phyloP scores from a whole-genome alignment of 352 stramenopile genomes.

The Globisporangium yorkense region DNA sequence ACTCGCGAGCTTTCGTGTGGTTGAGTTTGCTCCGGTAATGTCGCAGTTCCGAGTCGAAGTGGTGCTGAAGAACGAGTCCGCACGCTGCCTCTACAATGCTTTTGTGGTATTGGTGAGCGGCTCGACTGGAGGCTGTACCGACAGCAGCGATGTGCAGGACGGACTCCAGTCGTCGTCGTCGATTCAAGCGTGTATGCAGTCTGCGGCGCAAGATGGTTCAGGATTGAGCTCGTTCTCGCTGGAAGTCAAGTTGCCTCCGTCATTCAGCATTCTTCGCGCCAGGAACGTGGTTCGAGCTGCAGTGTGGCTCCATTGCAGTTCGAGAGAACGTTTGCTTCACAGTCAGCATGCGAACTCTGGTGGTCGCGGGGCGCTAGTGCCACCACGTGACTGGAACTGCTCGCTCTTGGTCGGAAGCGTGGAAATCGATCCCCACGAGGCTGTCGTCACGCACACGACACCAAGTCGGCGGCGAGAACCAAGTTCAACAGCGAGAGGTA shows the following conservation, averaged over 20 bases:
- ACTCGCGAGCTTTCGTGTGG: slow-evolving; percentile 26
- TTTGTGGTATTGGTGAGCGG: slow-evolving; percentile 20
- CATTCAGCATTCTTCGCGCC: slow-evolving; percentile 4
- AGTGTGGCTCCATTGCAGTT: slow-evolving; percentile 16
- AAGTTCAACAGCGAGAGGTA: slow-evolving; percentile 3
- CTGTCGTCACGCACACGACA: neutral
- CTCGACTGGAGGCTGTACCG: neutral
- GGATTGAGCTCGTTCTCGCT: slow-evolving; percentile 6
- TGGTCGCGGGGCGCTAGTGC: neutral
- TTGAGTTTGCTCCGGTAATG: slow-evolving; percentile 28
- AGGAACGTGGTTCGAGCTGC: slow-evolving; percentile 1
- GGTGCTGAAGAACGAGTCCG: slow-evolving; percentile 21
- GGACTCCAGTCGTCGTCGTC: slow-evolving; percentile 6
- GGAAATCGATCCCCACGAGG: slow-evolving; percentile 2
- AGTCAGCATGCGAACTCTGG: neutral
- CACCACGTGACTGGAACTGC: neutral
- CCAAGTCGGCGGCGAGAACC: neutral
- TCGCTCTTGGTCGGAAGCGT: slow-evolving; percentile 1
- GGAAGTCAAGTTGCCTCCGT: slow-evolving; percentile 2
- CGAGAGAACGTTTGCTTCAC: neutral
- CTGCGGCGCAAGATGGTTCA: neutral
- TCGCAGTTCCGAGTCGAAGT: slow-evolving; percentile 29
- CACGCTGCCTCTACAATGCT: slow-evolving; percentile 12
- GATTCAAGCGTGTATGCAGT: neutral
- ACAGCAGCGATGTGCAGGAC: neutral